A percentile compares a stretch with the other conserved stretches of the same genome.
Conservation (phyloP, 2,329 filamentous ascomycete species). For the Phyllosticta capitalensis region DNA sequence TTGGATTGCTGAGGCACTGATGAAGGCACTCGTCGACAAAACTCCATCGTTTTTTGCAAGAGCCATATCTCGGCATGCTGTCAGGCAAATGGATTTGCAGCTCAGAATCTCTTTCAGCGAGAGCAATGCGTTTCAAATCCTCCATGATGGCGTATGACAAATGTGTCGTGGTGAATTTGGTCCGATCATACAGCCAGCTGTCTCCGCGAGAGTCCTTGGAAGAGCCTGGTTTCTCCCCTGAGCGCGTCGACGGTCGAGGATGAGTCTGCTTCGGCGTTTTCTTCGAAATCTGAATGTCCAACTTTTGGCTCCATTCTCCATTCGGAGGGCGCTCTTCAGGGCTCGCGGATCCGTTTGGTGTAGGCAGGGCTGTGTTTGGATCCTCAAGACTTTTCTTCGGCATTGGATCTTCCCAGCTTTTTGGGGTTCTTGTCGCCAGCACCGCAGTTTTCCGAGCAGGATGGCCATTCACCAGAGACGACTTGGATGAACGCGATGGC, state of each 20-base stretch:
- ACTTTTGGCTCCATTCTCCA: neutral
- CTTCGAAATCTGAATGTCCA: neutral
- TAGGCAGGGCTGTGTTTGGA: neutral
- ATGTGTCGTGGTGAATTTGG: constrained; percentile 14
- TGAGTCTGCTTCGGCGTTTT: neutral
- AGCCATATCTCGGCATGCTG: neutral
- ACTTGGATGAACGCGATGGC: neutral
- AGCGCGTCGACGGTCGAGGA: neutral
- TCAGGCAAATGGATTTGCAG: neutral
- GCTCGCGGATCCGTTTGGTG: neutral
- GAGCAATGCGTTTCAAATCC: constrained; percentile 19
- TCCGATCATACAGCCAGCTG: neutral
- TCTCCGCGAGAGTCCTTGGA: neutral
- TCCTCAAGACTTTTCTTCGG: neutral
- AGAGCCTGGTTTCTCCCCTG: neutral
- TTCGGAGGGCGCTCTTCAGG: neutral
- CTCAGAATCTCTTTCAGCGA: constrained; percentile 1
- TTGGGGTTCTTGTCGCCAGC: too few species aligned
- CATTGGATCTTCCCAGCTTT: too few species aligned
- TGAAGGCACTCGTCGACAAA: constrained; percentile 4
- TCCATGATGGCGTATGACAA: constrained; percentile 23
- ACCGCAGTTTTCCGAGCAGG: neutral
- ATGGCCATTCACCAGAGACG: neutral
- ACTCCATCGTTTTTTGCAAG: neutral
- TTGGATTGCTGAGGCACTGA: constrained; percentile 4